These are phyloP conservation scores for Ampelocalamus luodianensis DNA, from an alignment of 176 grass and related monocot species.

Conservation along the genomic window DNA sequence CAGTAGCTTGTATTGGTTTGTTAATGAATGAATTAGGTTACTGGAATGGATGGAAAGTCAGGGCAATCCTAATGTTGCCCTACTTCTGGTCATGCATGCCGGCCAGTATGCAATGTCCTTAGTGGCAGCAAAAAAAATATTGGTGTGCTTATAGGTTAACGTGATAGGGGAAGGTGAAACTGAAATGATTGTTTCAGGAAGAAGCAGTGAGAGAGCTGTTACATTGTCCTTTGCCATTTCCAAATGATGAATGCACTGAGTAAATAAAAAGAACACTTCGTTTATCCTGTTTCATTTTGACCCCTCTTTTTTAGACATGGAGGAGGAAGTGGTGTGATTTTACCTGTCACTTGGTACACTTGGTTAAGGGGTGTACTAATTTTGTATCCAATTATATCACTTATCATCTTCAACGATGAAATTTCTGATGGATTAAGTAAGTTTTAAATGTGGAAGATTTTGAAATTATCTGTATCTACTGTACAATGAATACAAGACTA, in stretches of 20 bases:
- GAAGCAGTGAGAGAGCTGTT: neutral
- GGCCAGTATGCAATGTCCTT: neutral
- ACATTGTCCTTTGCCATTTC: neutral
- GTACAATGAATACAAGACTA: conserved; percentile 16
- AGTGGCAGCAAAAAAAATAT: neutral
- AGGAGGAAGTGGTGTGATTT: neutral
- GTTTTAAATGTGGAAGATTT: neutral
- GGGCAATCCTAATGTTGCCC: neutral
- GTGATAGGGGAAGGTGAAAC: neutral
- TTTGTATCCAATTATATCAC: conserved; percentile 15
- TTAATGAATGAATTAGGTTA: neutral
- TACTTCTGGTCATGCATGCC: conserved; percentile 7
- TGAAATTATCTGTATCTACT: conserved; percentile 4
- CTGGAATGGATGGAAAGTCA: neutral
- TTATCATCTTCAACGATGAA: neutral
- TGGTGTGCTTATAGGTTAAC: neutral
- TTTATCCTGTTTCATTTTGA: neutral
- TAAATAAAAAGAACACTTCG: conserved; percentile 5
- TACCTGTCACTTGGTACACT: neutral
- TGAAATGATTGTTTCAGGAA: conserved; percentile 8
- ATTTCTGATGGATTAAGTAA: conserved; percentile 13
- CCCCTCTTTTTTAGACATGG: neutral
- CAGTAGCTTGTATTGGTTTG: neutral
- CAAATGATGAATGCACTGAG: neutral
- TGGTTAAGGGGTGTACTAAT: neutral